Conservation (phyloP, 2,329 filamentous ascomycete genomes). For the Elsinoe australis region DNA sequence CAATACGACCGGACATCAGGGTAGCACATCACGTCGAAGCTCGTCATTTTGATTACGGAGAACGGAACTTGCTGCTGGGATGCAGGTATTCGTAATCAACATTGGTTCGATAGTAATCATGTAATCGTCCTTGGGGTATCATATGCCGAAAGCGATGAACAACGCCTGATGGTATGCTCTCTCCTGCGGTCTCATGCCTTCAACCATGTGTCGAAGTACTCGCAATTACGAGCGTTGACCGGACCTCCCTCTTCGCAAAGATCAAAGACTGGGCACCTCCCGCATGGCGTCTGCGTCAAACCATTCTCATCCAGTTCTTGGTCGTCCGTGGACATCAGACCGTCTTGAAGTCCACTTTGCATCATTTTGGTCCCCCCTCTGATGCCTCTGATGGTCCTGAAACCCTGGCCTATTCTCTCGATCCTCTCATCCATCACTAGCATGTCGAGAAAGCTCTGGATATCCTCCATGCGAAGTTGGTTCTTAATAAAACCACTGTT, state of each 20-base stretch:
- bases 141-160: not conserved
- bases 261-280: slow-evolving; percentile 85
- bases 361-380: slow-evolving; percentile 22
- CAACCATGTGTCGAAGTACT: slow-evolving; percentile 86
- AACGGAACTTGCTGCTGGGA: not conserved
- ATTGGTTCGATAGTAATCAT: not conserved
- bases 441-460: slow-evolving; percentile 79
- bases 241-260: slow-evolving; percentile 86
- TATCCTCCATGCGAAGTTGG: slow-evolving; percentile 58
- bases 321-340: slow-evolving; percentile 29
- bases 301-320: slow-evolving; percentile 55
- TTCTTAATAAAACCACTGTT: slow-evolving; percentile 63
- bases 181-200: slow-evolving; percentile 25
- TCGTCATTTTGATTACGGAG: not conserved
- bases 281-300: slow-evolving; percentile 83
- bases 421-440: slow-evolving; percentile 82
- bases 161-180: not conserved
- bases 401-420: slow-evolving; percentile 52
- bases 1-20: slow-evolving; percentile 9
- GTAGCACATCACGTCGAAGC: slow-evolving; percentile 3
- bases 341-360: slow-evolving; percentile 19
- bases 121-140: slow-evolving; percentile 7
- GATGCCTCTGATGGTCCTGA: slow-evolving; percentile 38
- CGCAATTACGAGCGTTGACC: slow-evolving; percentile 81
- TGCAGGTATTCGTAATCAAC: not conserved